A percentile compares a stretch with the other conserved stretches of the same genome.
Evolutionary conservation across 345 rosid species (phyloP).

Genomic region (Capsella bursapastoris): DNA sequence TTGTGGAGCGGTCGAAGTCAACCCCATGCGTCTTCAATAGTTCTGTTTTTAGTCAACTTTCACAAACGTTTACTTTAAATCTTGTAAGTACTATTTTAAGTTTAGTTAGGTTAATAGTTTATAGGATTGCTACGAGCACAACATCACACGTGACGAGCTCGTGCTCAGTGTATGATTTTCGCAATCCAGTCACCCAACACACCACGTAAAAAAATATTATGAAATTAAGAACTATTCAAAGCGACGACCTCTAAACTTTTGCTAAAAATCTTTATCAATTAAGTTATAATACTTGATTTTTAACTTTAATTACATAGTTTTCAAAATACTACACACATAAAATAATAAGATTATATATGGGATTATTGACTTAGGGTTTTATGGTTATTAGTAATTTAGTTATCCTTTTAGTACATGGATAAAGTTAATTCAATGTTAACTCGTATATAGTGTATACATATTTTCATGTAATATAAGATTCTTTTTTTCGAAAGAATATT

Average conservation of each 20-base stretch:
- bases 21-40: constrained; percentile 30
- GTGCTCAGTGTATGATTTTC: constrained; percentile 12
- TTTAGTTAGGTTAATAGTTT: not conserved
- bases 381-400: not conserved
- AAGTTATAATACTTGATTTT: too few relatives aligned
- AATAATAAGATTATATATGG: not conserved
- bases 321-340: too few relatives aligned
- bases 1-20: constrained; percentile 31
- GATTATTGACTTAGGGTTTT: not conserved
- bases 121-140: constrained; percentile 26
- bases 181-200: constrained; percentile 22
- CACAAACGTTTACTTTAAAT: constrained; percentile 21
- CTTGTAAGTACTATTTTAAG: not conserved
- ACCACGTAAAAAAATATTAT: too few relatives aligned
- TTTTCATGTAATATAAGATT: not conserved
- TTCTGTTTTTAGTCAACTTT: constrained; percentile 18
- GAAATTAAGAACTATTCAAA: too few relatives aligned
- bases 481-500: not conserved
- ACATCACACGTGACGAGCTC: constrained; percentile 25
- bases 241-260: too few relatives aligned
- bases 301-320: too few relatives aligned
- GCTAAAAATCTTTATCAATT: too few relatives aligned
- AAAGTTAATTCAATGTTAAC: not conserved
- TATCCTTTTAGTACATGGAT: not conserved
- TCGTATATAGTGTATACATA: not conserved